These are phyloP conservation scores for Amylostereum areolatum DNA, from an alignment of 1,284 basidiomycete genomes.

Conservation along the genomic window DNA sequence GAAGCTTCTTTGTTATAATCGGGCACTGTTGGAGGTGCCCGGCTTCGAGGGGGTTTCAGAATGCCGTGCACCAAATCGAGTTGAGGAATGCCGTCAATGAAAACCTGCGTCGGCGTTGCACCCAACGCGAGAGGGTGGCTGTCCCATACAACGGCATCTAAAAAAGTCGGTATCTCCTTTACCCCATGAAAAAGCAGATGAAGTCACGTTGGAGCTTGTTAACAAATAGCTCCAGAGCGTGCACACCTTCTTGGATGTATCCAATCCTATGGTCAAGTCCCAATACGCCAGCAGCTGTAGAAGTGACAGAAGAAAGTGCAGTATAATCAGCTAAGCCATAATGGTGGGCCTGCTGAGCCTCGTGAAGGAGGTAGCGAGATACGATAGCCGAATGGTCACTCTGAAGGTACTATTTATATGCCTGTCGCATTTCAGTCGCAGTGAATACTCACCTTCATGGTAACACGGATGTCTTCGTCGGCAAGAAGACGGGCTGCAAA, in stretches of 20 bases:
- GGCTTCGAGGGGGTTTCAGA: constrained; percentile 42
- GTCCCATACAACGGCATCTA: constrained; percentile 87
- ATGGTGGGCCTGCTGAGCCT: constrained; percentile 86
- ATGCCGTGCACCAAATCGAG: constrained; percentile 34
- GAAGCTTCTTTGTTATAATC: constrained; percentile 56
- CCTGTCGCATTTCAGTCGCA: too few relatives aligned
- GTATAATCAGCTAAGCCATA: constrained; percentile 58
- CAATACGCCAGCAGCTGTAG: constrained; percentile 70
- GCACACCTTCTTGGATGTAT: constrained; percentile 54
- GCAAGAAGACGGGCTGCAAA: constrained; percentile 78
- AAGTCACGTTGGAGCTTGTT: too few relatives aligned
- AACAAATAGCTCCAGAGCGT: too few relatives aligned
- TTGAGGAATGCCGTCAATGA: constrained; percentile 65
- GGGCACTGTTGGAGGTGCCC: constrained; percentile 49
- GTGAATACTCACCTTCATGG: constrained; percentile 65
- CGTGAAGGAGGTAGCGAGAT: constrained; percentile 74
- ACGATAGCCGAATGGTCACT: constrained; percentile 70
- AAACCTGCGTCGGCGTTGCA: constrained; percentile 65
- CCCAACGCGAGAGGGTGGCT: constrained; percentile 77
- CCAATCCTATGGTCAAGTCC: constrained; percentile 84
- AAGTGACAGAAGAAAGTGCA: constrained; percentile 71
- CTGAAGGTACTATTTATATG: too few relatives aligned
- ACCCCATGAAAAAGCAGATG: too few relatives aligned
- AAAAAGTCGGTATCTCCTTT: too few relatives aligned
- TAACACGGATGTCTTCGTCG: constrained; percentile 70